These are phyloP conservation scores for Aspergillus japonicus DNA, from an alignment of 2,329 filamentous ascomycete genomes.

Conservation along the genomic window DNA sequence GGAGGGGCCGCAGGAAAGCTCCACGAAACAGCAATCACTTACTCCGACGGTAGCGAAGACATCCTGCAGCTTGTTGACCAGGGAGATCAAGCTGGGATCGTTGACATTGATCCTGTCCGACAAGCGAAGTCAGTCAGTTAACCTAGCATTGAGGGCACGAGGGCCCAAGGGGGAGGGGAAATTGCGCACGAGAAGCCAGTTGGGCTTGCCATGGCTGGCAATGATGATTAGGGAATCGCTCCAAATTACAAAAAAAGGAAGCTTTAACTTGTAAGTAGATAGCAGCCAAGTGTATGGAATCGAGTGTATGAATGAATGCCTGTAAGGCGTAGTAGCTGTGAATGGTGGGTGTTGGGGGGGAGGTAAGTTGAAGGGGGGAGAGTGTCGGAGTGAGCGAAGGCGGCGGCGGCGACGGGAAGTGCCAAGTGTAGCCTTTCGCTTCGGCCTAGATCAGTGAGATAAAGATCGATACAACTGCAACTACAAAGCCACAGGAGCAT, in stretches of 20 bases:
- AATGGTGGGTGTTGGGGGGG: slow-evolving; percentile 8
- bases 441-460: slow-evolving; percentile 10
- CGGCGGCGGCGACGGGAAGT: slow-evolving; percentile 16
- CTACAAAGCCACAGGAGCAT: neutral
- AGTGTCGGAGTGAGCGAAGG: slow-evolving; percentile 6
- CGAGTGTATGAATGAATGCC: slow-evolving; percentile 3
- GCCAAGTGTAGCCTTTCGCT: slow-evolving; percentile 21
- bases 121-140: slow-evolving; percentile 27
- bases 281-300: slow-evolving; percentile 8
- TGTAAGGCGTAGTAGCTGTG: neutral
- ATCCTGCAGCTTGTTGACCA: slow-evolving; percentile 99
- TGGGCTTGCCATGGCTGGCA: slow-evolving; percentile 47
- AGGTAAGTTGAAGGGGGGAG: slow-evolving; percentile 11
- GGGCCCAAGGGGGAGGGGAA: slow-evolving; percentile 21
- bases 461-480: neutral
- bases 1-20: slow-evolving; percentile 11
- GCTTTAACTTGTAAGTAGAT: neutral
- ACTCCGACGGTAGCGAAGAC: slow-evolving; percentile 95
- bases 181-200: slow-evolving; percentile 47
- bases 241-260: slow-evolving; percentile 10
- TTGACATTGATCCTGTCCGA: slow-evolving; percentile 66
- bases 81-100: slow-evolving; percentile 67
- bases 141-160: slow-evolving; percentile 22
- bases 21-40: slow-evolving; percentile 37
- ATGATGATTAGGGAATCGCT: slow-evolving; percentile 17